Evolutionary conservation across 148 eudicot species (phyloP), one percentile per base, ranked within the genome.

Genomic region (Rhododendron griersonianum): DNA sequence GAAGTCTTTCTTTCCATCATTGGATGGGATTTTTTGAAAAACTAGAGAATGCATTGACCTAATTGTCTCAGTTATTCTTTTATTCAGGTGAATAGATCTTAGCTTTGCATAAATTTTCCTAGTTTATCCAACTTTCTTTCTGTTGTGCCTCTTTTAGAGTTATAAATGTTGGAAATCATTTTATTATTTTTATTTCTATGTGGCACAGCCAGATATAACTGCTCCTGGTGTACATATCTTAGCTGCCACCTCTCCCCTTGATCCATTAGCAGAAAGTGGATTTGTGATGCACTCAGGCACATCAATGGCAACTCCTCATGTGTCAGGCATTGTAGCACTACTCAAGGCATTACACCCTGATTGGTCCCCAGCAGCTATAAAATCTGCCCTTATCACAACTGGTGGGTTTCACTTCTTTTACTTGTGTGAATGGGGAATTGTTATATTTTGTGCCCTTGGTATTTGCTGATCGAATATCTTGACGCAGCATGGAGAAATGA

Each of bases 261-360:
- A 44, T 67, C 15, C 80, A 18, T 35, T 9, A 0, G 48, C 44
- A 30, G 83, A 47, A 14, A 11, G 59, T 15, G 86, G 87, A 25
- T 89, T 69, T 35, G 39, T 6, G 8, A 65, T 89, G 55, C 2
- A 39, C 3, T 89, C 90, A 15, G 90, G 90, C 35, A 89, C 90
- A 44, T 89, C 90, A 77, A 86, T 89, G 88, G 81, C 86, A 23
- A 33, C 82, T 74, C 90, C 90, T 69, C 90, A 89, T 61, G 65
- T 89, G 16, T 53, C 88, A 0, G 90, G 90, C 50, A 81, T 84
- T 73, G 88, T 86, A 35, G 90, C 90, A 10, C 85, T 89, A 16
- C 82, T 89, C 69, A 83, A 74, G 53, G 84, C 82, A 2, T 7
- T 76, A 41, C 90, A 89, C 50, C 87, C 87, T 15, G 73, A 81